Conservation (phyloP, 345 rosid species). For the Eutrema yunnanense region DNA sequence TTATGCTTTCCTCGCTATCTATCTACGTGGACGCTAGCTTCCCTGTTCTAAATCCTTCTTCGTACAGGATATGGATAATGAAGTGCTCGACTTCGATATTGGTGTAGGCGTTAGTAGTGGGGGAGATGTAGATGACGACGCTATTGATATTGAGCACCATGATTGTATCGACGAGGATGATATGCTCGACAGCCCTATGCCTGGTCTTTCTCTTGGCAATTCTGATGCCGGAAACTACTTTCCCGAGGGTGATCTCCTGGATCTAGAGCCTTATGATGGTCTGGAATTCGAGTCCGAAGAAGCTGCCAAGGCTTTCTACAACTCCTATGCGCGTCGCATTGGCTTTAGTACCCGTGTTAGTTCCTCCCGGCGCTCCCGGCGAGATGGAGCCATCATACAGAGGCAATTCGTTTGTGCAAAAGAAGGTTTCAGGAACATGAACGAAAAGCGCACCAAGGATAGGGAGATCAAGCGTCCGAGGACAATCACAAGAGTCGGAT, state of each 20-base stretch:
- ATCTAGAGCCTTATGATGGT: constrained; percentile 64
- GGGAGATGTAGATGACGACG: constrained; percentile 37
- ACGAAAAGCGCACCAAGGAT: constrained; percentile 54
- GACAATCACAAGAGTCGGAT: constrained; percentile 49
- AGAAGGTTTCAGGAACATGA: constrained; percentile 56
- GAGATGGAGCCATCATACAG: constrained; percentile 65
- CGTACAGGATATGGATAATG: constrained; percentile 28
- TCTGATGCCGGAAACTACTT: constrained; percentile 29
- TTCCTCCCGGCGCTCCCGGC: constrained; percentile 56
- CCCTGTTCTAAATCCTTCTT: background rate
- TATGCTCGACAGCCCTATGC: constrained; percentile 36
- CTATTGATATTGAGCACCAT: constrained; percentile 32
- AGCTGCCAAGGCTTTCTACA: constrained; percentile 61
- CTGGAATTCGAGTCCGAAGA: constrained; percentile 65
- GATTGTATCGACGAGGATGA: constrained; percentile 31
- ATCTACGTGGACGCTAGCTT: background rate
- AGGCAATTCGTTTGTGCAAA: constrained; percentile 65
- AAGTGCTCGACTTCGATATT: constrained; percentile 40
- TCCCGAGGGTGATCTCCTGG: constrained; percentile 37
- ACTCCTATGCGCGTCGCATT: constrained; percentile 52
- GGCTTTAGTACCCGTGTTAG: constrained; percentile 52
- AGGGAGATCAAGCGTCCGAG: constrained; percentile 63
- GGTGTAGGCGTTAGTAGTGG: constrained; percentile 38
- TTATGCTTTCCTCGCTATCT: background rate
- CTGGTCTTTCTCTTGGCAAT: constrained; percentile 6